Evolutionary conservation across 2,329 filamentous ascomycete species (phyloP).

Genomic region (Arthrocladium fulminans): DNA sequence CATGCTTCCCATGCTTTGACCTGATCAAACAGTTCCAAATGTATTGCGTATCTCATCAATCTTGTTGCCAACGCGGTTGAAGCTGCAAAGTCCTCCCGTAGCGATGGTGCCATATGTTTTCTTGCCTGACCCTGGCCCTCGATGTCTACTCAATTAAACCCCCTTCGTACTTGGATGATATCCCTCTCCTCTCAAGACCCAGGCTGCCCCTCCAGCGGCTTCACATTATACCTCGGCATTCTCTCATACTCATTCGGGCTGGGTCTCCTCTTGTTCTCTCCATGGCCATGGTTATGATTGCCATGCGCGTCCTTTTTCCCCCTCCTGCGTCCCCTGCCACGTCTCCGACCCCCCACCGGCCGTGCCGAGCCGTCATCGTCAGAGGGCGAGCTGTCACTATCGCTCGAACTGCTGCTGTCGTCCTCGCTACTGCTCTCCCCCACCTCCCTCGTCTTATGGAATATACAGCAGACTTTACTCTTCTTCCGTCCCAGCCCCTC

Average conservation of each 20-base stretch:
- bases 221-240: slow-evolving; percentile 30
- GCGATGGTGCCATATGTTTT: no score
- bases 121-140: no score
- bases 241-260: slow-evolving; percentile 42
- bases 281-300: slow-evolving; percentile 19
- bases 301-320: slow-evolving; percentile 18
- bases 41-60: no score
- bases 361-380: slow-evolving; percentile 28
- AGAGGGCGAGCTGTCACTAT: slow-evolving; percentile 41
- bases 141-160: no score
- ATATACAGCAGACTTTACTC: slow-evolving; percentile 99
- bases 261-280: slow-evolving; percentile 26
- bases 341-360: slow-evolving; percentile 18
- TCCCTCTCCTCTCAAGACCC: not conserved
- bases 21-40: no score
- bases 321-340: slow-evolving; percentile 23
- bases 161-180: no score
- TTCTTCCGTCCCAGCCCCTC: slow-evolving; percentile 89
- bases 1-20: no score
- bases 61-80: no score
- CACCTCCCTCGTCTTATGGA: slow-evolving; percentile 72
- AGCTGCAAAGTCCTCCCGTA: no score
- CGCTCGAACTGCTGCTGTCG: slow-evolving; percentile 35
- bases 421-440: slow-evolving; percentile 66
- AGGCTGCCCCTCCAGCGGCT: slow-evolving; percentile 7